These are phyloP conservation scores for Russula brevipes DNA, from an alignment of 768 basidiomycete genomes.

Conservation along the genomic window DNA sequence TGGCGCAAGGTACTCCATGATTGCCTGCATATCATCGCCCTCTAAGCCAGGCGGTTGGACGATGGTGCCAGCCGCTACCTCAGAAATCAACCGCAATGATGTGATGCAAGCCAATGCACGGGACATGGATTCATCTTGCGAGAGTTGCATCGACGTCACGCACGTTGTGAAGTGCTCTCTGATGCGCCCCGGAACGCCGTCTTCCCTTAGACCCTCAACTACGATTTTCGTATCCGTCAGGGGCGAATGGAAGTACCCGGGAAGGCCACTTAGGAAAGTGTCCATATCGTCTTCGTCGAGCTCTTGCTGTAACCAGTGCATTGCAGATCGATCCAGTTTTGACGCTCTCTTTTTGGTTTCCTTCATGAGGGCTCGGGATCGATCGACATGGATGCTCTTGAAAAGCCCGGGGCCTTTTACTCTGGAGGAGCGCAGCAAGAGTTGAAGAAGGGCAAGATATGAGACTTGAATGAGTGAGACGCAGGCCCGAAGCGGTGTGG, in stretches of 20 bases:
- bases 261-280: conserved; percentile 2
- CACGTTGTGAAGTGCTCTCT: conserved; percentile 3
- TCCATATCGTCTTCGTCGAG: neutral
- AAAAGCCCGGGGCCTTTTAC: neutral
- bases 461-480: no score
- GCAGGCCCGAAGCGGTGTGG: conserved; percentile 5
- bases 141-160: neutral
- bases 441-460: no score
- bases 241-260: conserved; percentile 1
- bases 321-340: neutral
- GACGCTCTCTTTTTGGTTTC: neutral
- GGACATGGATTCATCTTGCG: conserved; percentile 1
- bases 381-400: neutral
- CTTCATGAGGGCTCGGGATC: neutral
- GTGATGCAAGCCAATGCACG: conserved; percentile 2
- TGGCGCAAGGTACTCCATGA: neutral
- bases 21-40: neutral
- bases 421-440: no score
- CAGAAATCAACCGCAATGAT: neutral
- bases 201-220: neutral
- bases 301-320: conserved; percentile 2
- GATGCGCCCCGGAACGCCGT: neutral
- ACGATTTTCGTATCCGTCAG: neutral
- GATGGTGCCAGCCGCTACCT: neutral
- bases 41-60: neutral